These are phyloP conservation scores for Kickxella alabastrina DNA, from an alignment of 192 early-diverging fungal species.

Conservation along the genomic window DNA sequence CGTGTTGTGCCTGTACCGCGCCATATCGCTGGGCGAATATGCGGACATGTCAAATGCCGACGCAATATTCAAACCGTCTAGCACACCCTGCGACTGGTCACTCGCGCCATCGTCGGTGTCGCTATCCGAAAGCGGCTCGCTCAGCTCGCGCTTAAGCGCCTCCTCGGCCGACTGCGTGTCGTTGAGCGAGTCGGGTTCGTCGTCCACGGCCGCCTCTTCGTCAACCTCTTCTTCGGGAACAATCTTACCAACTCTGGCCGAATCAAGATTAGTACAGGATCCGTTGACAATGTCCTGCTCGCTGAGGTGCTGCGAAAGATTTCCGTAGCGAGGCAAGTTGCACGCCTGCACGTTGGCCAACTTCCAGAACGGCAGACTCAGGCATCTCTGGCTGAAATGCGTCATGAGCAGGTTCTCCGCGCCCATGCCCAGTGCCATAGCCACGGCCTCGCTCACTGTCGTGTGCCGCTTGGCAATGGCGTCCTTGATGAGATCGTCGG, in stretches of 20 bases:
- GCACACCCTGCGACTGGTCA: conserved; percentile 1
- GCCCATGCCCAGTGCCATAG: conserved; percentile 77
- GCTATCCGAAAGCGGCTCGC: conserved; percentile 8
- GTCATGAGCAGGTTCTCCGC: conserved; percentile 82
- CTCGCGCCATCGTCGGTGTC: background rate
- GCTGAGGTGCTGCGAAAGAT: conserved; percentile 5
- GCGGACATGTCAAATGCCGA: conserved; percentile 37
- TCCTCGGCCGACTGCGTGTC: conserved; percentile 19
- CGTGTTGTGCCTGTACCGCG: conserved; percentile 9
- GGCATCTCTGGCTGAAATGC: conserved; percentile 94
- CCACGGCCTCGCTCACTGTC: conserved; percentile 82
- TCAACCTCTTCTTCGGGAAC: conserved; percentile 2
- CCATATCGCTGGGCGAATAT: conserved; percentile 23
- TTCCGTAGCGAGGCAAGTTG: conserved; percentile 22
- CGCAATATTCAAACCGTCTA: conserved; percentile 23
- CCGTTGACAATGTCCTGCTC: background rate
- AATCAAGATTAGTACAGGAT: background rate
- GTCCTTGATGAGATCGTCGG: conserved; percentile 64
- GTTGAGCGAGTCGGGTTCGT: background rate
- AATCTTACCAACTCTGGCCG: background rate
- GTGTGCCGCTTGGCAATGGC: conserved; percentile 80
- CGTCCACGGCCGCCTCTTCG: conserved; percentile 1
- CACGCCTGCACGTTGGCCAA: conserved; percentile 5
- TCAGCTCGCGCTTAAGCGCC: conserved; percentile 16
- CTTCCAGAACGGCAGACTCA: conserved; percentile 34